Base-by-base conservation (phyloP, 2,329 filamentous ascomycete genomes). In the Colletotrichum limetticola region DNA sequence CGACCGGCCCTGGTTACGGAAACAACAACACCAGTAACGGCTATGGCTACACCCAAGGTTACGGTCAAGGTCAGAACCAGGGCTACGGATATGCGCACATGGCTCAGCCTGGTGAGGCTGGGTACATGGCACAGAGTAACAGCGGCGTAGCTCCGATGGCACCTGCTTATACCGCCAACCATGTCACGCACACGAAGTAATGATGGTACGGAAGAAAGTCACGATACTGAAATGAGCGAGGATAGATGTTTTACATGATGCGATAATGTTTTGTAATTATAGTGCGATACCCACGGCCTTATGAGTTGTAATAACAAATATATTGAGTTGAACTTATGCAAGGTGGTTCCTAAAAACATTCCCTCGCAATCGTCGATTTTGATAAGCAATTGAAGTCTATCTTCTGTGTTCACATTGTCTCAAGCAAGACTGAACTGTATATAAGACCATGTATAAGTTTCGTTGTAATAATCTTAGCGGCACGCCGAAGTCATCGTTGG, bases 61-160 rank as follows among this genome's bases (percentile, higher is more conserved):
- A 67, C 19, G 60, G 66, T 16, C 60, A 72, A 22, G 49, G 63
- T 11, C 63, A 66, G 12, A 53, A 67, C 35, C 61, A 69, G 7
- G 70, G 66, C 1, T 72, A 72, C 56, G 70, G 70, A 1, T 72
- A 72, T 22, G 70, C 55, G 16, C 60, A 72, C 55, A 65, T 67
- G 24, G 59, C 66, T 3, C 16, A 62, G 32, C 60, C 70, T 1
- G 70, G 70, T 2, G 42, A 72, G 42, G 30, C 68, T 14, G 70
- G 66, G 2, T 72, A 72, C 16, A 42, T 53, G 16, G 30, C 69
- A 14, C 69, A 22, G 52, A 53, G 52, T 9, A n/a, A 24, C 2
- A 57, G 35, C 4, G 69, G 66, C 5, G 46, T 72, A 7, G 12
- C 70, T 12, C 59, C 53, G 8, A 28, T 63, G 57, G 49, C 56